Percentiles rank a stretch among this genome's conserved stretches.
phyloP scores from a whole-genome alignment of 2,329 filamentous ascomycete species.

The Colletotrichum sp. region DNA sequence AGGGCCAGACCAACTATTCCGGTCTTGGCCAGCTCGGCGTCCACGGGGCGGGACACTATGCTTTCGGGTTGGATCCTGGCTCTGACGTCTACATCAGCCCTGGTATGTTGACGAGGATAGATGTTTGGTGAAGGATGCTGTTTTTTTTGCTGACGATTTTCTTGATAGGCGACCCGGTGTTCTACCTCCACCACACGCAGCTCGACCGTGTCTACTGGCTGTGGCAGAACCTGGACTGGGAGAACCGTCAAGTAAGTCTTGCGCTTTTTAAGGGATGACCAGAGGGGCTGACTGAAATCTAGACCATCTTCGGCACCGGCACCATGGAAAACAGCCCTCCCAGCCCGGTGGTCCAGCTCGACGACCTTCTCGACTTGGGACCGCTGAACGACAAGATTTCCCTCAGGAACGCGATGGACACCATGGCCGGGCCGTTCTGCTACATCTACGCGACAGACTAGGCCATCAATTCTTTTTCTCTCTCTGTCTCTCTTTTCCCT shows the following conservation, averaged over 20 bases:
- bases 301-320: conserved; percentile 42
- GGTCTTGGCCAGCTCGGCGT: conserved; percentile 36
- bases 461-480: neutral
- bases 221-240: conserved; percentile 49
- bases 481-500: neutral
- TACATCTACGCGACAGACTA: conserved; percentile 40
- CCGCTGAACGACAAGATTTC: conserved; percentile 36
- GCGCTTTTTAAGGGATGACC: neutral
- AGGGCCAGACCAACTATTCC: conserved; percentile 33
- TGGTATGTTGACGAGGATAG: conserved; percentile 13
- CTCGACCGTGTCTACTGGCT: conserved; percentile 52
- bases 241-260: conserved; percentile 33
- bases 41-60: conserved; percentile 45
- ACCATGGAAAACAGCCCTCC: conserved; percentile 44
- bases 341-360: conserved; percentile 44
- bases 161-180: conserved; percentile 39
- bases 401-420: conserved; percentile 41
- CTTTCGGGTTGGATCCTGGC: conserved; percentile 48
- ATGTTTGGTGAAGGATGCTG: neutral
- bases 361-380: conserved; percentile 37
- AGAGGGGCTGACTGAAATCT: neutral
- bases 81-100: conserved; percentile 48
- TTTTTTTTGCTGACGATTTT: neutral
- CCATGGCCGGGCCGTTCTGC: conserved; percentile 45
- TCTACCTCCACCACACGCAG: conserved; percentile 49